These are phyloP conservation scores for Nasturtium officinale DNA, from an alignment of 345 rosid species.

Conservation along the genomic window DNA sequence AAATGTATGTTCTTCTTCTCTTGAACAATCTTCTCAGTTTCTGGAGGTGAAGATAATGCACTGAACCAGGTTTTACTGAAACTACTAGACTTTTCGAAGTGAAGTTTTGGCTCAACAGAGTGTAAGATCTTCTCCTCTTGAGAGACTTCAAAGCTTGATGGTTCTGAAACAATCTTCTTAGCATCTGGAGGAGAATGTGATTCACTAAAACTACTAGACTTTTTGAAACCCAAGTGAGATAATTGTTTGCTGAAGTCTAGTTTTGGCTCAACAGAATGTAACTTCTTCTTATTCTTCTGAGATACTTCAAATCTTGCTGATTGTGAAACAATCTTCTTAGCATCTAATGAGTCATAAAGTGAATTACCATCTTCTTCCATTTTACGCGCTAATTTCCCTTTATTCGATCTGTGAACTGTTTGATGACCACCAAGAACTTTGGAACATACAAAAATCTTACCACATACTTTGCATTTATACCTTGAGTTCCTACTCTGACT, in stretches of 20 bases:
- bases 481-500: background rate
- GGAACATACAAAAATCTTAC: constrained; percentile 17
- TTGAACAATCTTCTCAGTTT: constrained; percentile 7
- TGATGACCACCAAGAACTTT: constrained; percentile 30
- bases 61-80: background rate
- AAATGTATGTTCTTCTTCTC: background rate
- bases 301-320: background rate
- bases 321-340: constrained; percentile 5
- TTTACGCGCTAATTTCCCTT: background rate
- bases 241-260: background rate
- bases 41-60: background rate
- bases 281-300: background rate
- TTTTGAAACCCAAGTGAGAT: no score
- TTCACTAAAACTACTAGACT: no score
- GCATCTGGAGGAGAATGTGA: background rate
- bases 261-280: background rate
- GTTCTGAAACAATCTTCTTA: background rate
- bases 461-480: constrained; percentile 15
- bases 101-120: background rate
- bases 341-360: background rate
- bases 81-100: background rate
- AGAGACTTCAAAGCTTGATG: constrained; percentile 7
- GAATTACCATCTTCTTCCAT: background rate
- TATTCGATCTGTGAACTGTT: constrained; percentile 6
- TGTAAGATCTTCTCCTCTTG: constrained; percentile 1